Evolutionary conservation across 2,329 filamentous ascomycete species (phyloP).

Genomic region (Thelonectria olida): DNA sequence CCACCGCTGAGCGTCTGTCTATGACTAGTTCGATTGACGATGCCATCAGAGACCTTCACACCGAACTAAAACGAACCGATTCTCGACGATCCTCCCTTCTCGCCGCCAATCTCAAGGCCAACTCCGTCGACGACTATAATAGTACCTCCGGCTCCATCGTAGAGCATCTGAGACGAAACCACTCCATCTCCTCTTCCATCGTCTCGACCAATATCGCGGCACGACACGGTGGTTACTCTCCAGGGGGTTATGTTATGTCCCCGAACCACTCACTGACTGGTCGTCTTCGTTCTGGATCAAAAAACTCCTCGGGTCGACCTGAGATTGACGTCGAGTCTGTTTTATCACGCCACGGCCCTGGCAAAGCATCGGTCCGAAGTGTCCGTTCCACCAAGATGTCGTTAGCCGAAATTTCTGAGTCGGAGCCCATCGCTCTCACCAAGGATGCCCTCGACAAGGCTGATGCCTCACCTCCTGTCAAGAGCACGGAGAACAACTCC

Average conservation of each 20-base stretch:
- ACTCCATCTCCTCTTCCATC: constrained; percentile 68
- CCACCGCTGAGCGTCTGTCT: constrained; percentile 78
- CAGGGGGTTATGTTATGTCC: constrained; percentile 73
- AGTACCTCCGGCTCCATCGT: constrained; percentile 32
- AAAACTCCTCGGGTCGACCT: constrained; percentile 53
- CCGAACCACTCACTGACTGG: constrained; percentile 70
- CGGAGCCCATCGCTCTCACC: constrained; percentile 61
- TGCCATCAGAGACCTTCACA: constrained; percentile 78
- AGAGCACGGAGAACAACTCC: constrained; percentile 51
- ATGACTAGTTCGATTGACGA: constrained; percentile 80
- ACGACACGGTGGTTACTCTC: constrained; percentile 75
- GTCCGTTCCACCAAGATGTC: constrained; percentile 60
- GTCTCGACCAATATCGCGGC: constrained; percentile 74
- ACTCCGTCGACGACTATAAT: constrained; percentile 42
- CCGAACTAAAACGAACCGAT: constrained; percentile 75
- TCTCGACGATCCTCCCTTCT: constrained; percentile 72
- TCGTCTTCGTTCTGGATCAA: constrained; percentile 64
- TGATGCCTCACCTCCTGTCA: constrained; percentile 52
- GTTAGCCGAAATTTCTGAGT: constrained; percentile 66
- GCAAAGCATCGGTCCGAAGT: constrained; percentile 63
- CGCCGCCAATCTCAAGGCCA: constrained; percentile 54
- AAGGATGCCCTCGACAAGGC: constrained; percentile 63
- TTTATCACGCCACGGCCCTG: constrained; percentile 61
- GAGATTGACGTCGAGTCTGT: constrained; percentile 52
- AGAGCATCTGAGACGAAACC: constrained; percentile 51